These are phyloP conservation scores for Tripterygium wilfordii DNA, from an alignment of 177 flowering plant genomes.

Conservation along the genomic window DNA sequence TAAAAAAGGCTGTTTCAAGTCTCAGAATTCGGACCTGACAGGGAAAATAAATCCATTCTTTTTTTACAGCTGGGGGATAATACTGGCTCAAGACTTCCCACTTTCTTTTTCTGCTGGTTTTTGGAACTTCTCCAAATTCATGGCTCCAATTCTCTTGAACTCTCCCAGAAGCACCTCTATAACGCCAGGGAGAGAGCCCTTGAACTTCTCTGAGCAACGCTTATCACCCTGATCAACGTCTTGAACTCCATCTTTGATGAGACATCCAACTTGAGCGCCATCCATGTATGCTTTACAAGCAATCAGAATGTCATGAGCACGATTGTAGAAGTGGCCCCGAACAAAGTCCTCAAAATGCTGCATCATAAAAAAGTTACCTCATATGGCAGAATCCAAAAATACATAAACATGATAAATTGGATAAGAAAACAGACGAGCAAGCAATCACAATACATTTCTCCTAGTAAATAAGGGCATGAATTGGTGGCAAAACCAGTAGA, in stretches of 20 bases:
- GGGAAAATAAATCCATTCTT: too few relatives aligned
- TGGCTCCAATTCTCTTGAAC: conserved; percentile 45
- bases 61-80: too few relatives aligned
- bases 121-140: conserved; percentile 43
- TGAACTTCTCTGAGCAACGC: conserved; percentile 44
- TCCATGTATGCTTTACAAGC: conserved; percentile 76
- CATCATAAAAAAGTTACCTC: conserved; percentile 15
- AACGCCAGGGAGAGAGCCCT: conserved; percentile 21
- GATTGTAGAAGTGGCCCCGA: conserved; percentile 51
- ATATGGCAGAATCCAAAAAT: too few relatives aligned
- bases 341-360: conserved; percentile 84
- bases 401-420: not conserved
- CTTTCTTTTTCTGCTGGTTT: conserved; percentile 10
- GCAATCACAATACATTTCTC: too few relatives aligned
- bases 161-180: conserved; percentile 35
- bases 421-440: too few relatives aligned
- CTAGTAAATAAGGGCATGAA: too few relatives aligned
- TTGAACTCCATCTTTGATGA: conserved; percentile 50
- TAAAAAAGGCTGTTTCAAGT: too few relatives aligned
- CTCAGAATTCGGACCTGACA: too few relatives aligned
- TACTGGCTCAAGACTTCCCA: too few relatives aligned
- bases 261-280: conserved; percentile 69
- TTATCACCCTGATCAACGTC: conserved; percentile 43
- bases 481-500: too few relatives aligned
- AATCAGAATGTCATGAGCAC: conserved; percentile 48